phyloP scores from a whole-genome alignment of 1,284 basidiomycete genomes.

The Cryptococcus sp. region DNA sequence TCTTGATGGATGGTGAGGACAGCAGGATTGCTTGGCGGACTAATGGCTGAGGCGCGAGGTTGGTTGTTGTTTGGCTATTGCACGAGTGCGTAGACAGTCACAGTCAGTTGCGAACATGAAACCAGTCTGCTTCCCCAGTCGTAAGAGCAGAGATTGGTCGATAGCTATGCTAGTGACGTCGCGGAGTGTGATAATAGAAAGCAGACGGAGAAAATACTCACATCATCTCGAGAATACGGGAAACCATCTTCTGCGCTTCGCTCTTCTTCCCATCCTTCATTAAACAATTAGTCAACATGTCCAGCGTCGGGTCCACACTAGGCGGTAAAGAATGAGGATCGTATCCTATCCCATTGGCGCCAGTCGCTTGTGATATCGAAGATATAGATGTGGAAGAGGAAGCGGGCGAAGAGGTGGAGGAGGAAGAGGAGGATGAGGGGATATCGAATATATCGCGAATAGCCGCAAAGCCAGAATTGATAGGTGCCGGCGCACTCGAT shows the following conservation, averaged over 20 bases:
- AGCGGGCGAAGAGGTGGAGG: constrained; percentile 9
- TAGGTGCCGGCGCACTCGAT: background rate
- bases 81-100: too few relatives aligned
- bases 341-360: constrained; percentile 32
- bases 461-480: constrained; percentile 8
- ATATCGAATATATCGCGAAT: constrained; percentile 13
- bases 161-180: too few relatives aligned
- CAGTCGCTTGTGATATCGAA: constrained; percentile 1
- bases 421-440: constrained; percentile 6
- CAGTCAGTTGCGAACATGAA: too few relatives aligned
- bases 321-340: constrained; percentile 60
- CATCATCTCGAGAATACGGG: constrained; percentile 59
- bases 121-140: too few relatives aligned
- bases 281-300: constrained; percentile 67
- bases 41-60: constrained; percentile 72
- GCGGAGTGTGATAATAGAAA: background rate
- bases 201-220: constrained; percentile 21
- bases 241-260: constrained; percentile 62
- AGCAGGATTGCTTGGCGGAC: constrained; percentile 67
- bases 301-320: constrained; percentile 71
- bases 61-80: constrained; percentile 71
- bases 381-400: constrained; percentile 1
- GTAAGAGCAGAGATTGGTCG: too few relatives aligned
- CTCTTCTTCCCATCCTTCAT: constrained; percentile 70
- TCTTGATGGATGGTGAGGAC: constrained; percentile 66